Base-by-base conservation (phyloP, 2,329 filamentous ascomycete genomes). In the Diaporthe humulicola region DNA sequence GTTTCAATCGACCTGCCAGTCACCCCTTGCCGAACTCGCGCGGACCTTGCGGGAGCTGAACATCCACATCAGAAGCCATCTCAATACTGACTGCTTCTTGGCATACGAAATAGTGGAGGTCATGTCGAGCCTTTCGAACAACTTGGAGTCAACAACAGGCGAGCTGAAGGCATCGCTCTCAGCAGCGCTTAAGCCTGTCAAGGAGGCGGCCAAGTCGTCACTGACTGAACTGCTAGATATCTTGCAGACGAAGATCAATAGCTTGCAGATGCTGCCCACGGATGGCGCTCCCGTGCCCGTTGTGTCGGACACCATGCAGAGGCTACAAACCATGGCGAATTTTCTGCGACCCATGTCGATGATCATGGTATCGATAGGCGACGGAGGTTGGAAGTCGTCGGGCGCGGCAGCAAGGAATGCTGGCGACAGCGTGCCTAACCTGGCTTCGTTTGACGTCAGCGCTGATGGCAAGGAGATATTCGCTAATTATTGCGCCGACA, bases 41-140 rank as follows among this genome's bases (percentile, higher is more conserved):
- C 92, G 95, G 78, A 98, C 97, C 0, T 84, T 98, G 71, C 91
- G 94, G 38, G 96, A 98, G 80, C 88, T 99, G 42, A 98, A 98
- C 82, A 89, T 91, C 67, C 96, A 98, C 80, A 95, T 98, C 83
- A 95, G 96, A 81, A 87, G 90, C 54, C 96, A 98, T 81, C 86
- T 98, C 52, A 90, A 92, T 78, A 98, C 95, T 0, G 97, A 99
- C 83, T 98, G 96, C 84, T 98, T 95, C 82, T 89, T 99, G 66
- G 95, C 95, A 10, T 99, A 98, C 82, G 97, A 99, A 82, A 94
- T 98, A 42, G 94, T 97, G 42, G 96, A 98, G 80, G 94, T 98
- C 75, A 91, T 98, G 61, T 94, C 95, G 0, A 90, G 90, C 17
- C 88, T 98, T 64, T 95, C 95, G 3, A 93, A 92, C 73, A 92